phyloP scores from a whole-genome alignment of 257 asterid species.

The Coffea eugenioides region DNA sequence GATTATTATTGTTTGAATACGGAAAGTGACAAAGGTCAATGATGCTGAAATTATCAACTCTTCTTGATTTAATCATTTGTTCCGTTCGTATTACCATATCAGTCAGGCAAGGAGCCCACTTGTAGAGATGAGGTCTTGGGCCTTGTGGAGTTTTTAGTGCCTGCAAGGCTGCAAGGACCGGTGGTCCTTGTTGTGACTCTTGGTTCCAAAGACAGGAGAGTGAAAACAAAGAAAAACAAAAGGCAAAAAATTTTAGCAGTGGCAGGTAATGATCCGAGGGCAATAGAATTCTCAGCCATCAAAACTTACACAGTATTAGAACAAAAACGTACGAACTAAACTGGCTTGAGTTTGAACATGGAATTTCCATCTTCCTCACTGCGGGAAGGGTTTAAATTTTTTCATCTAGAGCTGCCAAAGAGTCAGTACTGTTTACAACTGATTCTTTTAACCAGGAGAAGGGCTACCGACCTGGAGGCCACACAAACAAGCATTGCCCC shows the following conservation, averaged over 20 bases:
- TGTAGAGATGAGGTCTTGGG: no score
- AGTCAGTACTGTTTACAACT: not conserved
- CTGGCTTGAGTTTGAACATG: not conserved
- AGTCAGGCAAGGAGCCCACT: no score
- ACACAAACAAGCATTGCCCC: not conserved
- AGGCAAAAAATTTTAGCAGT: no score
- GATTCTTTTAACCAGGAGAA: not conserved
- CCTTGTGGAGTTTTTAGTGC: no score
- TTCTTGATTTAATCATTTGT: not conserved
- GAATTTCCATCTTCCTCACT: not conserved
- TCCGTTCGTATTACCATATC: no score
- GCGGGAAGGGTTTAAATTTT: not conserved
- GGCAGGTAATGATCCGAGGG: no score
- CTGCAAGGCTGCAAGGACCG: no score
- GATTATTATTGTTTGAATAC: not conserved
- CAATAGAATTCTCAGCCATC: not conserved
- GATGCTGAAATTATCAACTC: not conserved
- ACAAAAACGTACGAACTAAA: not conserved
- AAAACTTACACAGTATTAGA: not conserved
- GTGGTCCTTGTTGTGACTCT: no score
- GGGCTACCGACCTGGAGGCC: not conserved
- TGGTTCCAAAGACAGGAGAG: no score
- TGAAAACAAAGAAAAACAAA: no score
- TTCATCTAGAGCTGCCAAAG: no score
- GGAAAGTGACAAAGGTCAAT: not conserved